Evolutionary conservation across 2,329 filamentous ascomycete species (phyloP), one percentile per base, ranked within the genome.

Genomic region (Cephalotrichum gorgonifer): DNA sequence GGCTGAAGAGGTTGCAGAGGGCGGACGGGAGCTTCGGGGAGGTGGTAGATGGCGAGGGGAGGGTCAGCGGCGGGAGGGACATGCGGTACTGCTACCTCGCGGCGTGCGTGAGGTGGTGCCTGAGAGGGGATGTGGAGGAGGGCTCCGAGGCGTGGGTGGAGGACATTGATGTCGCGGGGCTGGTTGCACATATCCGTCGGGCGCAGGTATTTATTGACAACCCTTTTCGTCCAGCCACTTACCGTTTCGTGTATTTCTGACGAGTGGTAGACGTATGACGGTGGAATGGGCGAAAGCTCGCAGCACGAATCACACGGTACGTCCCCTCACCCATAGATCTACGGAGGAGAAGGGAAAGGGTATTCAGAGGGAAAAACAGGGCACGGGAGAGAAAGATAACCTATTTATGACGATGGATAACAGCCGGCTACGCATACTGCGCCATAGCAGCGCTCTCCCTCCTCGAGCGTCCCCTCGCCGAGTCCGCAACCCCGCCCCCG

Each of bases 381-480:
- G n/a, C n/a, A n/a, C n/a, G n/a, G n/a, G n/a, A n/a, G n/a, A n/a
- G n/a, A n/a, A n/a, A n/a, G n/a, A n/a, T n/a, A n/a, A n/a, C n/a
- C n/a, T n/a, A n/a, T n/a, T n/a, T n/a, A n/a, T n/a, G n/a, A n/a
- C n/a, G n/a, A n/a, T n/a, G n/a, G n/a, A n/a, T n/a, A 6, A 15
- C n/a, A 89, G 86, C 88, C 56, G 93, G 93, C 20, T 91, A 95
- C 63, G 89, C 88, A 9, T 96, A 90, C 70, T 96, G 89, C 64
- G 89, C 85, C 7, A 76, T 96, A 48, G 82, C 80, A 11, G 85
- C 88, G 4, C 70, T 97, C 5, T 78, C 80, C 2, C 78, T 96
- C 45, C 72, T 96, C n/a, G 78, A 80, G 52, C 78, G 81, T 11
- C 73, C 85, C 1, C 66, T 71, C 1, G 62, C 69, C 12, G 57